Evolutionary conservation across 192 early-diverging fungal species (phyloP), one percentile per base, ranked within the genome.

Genomic region (Pilaira anomala): DNA sequence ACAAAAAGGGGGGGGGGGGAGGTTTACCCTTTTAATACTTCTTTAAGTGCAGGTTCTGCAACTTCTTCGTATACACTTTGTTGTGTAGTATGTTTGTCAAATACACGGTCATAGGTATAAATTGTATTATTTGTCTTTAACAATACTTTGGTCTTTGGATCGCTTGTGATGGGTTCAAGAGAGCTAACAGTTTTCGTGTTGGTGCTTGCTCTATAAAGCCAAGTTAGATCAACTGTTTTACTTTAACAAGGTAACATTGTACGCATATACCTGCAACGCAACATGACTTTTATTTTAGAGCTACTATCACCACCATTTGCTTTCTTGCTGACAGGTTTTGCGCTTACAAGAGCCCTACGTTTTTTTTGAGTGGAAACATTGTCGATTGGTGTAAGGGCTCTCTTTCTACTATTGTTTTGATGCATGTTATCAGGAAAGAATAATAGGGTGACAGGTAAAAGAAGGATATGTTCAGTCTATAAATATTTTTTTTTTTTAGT

Each of bases 41-140:
- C 93, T 12, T 90, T 76, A 9, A 98, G 72, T 25, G 96, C 95
- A 1, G 93, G 93, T 29, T 67, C 56, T 1, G 91, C 94, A 13
- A 88, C 78, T 22, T 88, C 87, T 21, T 85, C 76, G 74, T 92
- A 97, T 18, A 99, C 78, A 25, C 81, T 68, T 53, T 89, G 81
- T 75, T 99, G 97, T 24, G 77, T 77, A 6, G 87, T 75, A 18
- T 85, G 76, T 13, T 85, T 78, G 25, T 85, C 89, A 77, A 95
- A 99, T 16, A 94, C 94, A 45, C 85, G 86, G 73, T 98, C 97
- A 76, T 94, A 98, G 41, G 77, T 87, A 68, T 91, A 97, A 12
- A 85, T 85, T 48, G 90, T 88, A 22, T 83, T 55, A 16, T 67
- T 81, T 2, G 77, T 66, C 24, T 71, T 76, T 13, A 93, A 66